Conservation (phyloP, 169 alveolate species). For the Plasmodium coatneyi region DNA sequence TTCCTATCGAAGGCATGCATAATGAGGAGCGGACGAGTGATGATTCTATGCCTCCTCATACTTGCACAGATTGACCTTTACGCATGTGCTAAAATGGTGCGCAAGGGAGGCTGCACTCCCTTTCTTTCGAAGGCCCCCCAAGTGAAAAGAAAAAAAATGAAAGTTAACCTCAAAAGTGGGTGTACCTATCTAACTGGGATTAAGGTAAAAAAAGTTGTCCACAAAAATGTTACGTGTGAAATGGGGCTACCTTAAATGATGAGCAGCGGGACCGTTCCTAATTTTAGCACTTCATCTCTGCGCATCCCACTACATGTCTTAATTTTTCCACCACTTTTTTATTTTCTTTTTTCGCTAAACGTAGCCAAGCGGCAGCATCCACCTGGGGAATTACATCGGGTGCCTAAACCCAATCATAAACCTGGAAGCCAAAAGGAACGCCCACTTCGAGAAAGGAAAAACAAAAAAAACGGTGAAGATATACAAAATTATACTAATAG, state of each 20-base stretch:
- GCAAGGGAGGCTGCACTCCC: background rate
- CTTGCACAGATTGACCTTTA: background rate
- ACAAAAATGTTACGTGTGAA: background rate
- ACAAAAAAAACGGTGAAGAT: background rate
- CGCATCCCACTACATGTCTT: background rate
- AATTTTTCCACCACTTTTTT: background rate
- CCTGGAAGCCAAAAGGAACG: conserved; percentile 22
- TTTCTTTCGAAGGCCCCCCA: background rate
- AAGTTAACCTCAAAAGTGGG: conserved; percentile 4
- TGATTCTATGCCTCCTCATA: background rate
- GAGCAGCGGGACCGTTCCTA: background rate
- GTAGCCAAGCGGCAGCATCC: conserved; percentile 68
- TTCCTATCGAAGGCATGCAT: background rate
- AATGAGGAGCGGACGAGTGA: background rate
- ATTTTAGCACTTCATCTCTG: background rate
- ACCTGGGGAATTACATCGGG: conserved; percentile 66
- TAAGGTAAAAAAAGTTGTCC: conserved; percentile 20
- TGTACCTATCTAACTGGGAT: conserved; percentile 66
- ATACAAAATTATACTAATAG: conserved; percentile 50
- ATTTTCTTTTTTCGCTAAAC: background rate
- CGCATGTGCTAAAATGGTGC: background rate
- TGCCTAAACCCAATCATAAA: conserved; percentile 58
- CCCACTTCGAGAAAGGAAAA: background rate
- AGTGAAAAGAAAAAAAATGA: background rate
- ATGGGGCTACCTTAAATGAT: background rate